Conservation (phyloP, 1,284 basidiomycete species). For the Neonothopanus nambi region DNA sequence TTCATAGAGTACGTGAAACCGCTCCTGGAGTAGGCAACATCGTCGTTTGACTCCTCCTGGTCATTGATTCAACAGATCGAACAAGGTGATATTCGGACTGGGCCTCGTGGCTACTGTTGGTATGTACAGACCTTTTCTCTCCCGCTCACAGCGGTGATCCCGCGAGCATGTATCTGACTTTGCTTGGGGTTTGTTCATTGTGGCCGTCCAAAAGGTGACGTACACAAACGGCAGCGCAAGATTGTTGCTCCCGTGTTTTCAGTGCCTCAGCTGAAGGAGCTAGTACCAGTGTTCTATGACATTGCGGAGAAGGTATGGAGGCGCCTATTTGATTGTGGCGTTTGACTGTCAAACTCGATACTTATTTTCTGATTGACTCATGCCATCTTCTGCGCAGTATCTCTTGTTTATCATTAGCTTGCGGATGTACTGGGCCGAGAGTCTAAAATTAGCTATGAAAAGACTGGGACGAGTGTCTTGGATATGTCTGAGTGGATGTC, state of each 20-base stretch:
- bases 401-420: constrained; percentile 23
- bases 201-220: constrained; percentile 45
- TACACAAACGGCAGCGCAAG: constrained; percentile 50
- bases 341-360: not conserved
- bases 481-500: constrained; percentile 53
- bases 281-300: constrained; percentile 47
- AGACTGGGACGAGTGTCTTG: constrained; percentile 30
- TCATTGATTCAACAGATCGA: constrained; percentile 23
- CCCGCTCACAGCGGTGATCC: not conserved
- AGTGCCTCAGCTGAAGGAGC: constrained; percentile 41
- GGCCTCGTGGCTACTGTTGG: constrained; percentile 26
- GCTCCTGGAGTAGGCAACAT: not conserved
- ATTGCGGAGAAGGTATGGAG: constrained; percentile 41
- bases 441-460: constrained; percentile 10
- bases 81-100: constrained; percentile 36
- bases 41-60: not conserved
- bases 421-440: constrained; percentile 31
- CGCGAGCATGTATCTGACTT: no score
- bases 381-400: constrained; percentile 10
- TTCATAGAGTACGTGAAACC: constrained; percentile 43
- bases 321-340: no score
- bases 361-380: not conserved
- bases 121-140: constrained; percentile 16
- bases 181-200: not conserved
- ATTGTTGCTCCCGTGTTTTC: constrained; percentile 52